Percentiles rank a stretch among this genome's conserved stretches.
These are phyloP conservation scores for Lichina pygmaea DNA, from an alignment of 495 filamentous ascomycete species.

Conservation along the genomic window DNA sequence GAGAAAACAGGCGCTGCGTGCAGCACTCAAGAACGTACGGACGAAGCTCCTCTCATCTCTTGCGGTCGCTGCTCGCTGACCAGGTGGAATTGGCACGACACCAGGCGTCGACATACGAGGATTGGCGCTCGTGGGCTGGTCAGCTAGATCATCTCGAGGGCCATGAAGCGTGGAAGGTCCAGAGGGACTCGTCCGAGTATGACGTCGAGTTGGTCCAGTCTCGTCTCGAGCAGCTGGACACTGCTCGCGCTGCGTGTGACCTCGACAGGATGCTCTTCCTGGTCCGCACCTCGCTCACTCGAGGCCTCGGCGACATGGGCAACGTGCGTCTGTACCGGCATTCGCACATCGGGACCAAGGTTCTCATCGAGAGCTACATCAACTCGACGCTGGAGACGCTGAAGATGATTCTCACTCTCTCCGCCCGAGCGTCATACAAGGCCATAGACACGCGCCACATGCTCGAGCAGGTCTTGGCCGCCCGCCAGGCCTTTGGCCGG, in stretches of 20 bases:
- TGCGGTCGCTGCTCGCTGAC: neutral
- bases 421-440: constrained; percentile 20
- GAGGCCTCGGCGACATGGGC: constrained; percentile 67
- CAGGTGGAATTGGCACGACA: no score
- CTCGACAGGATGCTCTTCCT: constrained; percentile 51
- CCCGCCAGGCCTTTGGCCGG: constrained; percentile 67
- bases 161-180: constrained; percentile 55
- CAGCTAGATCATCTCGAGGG: constrained; percentile 61
- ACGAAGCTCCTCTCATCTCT: neutral
- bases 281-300: constrained; percentile 53
- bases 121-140: constrained; percentile 26
- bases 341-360: constrained; percentile 66
- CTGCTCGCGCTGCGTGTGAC: constrained; percentile 49
- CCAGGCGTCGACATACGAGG: constrained; percentile 11
- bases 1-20: constrained; percentile 31
- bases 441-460: constrained; percentile 36
- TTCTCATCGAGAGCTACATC: constrained; percentile 66
- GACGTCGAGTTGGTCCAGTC: constrained; percentile 35
- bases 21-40: constrained; percentile 31
- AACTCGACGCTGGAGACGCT: constrained; percentile 49
- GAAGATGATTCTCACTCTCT: constrained; percentile 35
- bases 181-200: constrained; percentile 41
- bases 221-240: constrained; percentile 44
- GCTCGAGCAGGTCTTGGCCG: constrained; percentile 44
- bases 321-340: constrained; percentile 62